A percentile compares a stretch with the other conserved stretches of the same genome.
Conservation (phyloP, 148 eudicot species). For the Salicornia ramosissima region DNA sequence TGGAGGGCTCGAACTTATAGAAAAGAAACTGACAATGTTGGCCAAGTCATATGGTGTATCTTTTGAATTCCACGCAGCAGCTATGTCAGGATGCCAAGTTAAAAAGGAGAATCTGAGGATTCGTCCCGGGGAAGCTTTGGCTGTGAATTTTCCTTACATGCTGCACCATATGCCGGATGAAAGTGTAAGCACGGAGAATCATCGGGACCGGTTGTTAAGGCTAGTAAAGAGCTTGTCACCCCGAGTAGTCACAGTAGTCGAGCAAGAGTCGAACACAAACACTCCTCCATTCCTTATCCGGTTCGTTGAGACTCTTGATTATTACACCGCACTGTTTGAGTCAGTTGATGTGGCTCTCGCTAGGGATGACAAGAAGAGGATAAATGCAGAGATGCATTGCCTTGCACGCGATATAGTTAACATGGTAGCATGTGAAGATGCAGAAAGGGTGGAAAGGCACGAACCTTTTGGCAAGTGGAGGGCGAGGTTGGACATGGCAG, state of each 20-base stretch:
- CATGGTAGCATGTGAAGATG: constrained; percentile 83
- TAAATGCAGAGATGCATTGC: constrained; percentile 83
- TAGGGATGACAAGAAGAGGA: constrained; percentile 59
- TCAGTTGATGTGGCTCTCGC: constrained; percentile 62
- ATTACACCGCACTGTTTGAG: constrained; percentile 87
- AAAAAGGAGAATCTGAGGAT: constrained; percentile 43
- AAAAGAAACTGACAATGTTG: constrained; percentile 36
- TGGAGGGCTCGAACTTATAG: constrained; percentile 66
- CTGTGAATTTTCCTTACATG: constrained; percentile 78
- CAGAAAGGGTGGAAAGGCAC: constrained; percentile 80
- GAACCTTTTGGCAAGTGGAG: constrained; percentile 89
- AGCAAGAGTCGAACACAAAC: constrained; percentile 94
- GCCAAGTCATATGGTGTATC: constrained; percentile 51
- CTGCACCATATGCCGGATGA: constrained; percentile 98
- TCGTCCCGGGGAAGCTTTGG: constrained; percentile 60
- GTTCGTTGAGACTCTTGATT: constrained; percentile 65
- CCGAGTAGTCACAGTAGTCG: constrained; percentile 60
- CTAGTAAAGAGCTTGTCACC: constrained; percentile 76
- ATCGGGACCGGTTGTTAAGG: constrained; percentile 69
- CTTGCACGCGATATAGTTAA: constrained; percentile 87
- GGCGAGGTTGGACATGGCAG: constrained; percentile 69
- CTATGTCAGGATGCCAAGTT: constrained; percentile 69
- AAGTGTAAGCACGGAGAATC: constrained; percentile 77
- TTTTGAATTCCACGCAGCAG: constrained; percentile 71
- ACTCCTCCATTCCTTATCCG: constrained; percentile 59